Conservation (phyloP, 495 filamentous ascomycete genomes). For the Polyplosphaeria fusca region DNA sequence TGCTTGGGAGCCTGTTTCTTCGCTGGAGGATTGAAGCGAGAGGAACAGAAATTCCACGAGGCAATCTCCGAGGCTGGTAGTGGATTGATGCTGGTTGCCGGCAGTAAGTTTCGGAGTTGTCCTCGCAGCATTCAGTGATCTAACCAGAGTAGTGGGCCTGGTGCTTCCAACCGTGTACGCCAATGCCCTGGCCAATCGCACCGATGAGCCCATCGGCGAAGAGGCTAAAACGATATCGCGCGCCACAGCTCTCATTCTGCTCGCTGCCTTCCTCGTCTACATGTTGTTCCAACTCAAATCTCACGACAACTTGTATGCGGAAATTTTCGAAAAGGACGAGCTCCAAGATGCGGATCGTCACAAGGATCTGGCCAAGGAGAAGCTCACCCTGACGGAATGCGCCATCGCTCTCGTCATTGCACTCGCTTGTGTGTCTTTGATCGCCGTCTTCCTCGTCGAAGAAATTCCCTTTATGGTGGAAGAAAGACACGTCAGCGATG, state of each 20-base stretch:
- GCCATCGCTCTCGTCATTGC: constrained; percentile 63
- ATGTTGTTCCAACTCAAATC: constrained; percentile 78
- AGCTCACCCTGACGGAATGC: constrained; percentile 77
- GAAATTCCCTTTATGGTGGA: constrained; percentile 73
- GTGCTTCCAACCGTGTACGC: constrained; percentile 78
- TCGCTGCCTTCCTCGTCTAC: constrained; percentile 73
- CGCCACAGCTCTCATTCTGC: constrained; percentile 70
- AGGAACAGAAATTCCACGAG: constrained; percentile 63
- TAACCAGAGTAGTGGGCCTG: constrained; percentile 56
- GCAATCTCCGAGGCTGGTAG: constrained; percentile 78
- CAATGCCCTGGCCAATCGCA: constrained; percentile 52
- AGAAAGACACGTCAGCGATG: constrained; percentile 64
- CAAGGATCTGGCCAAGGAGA: constrained; percentile 59
- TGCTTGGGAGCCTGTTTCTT: constrained; percentile 79
- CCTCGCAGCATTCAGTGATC: background rate
- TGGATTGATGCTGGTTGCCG: constrained; percentile 73
- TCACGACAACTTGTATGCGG: constrained; percentile 76
- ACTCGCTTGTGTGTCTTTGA: constrained; percentile 71
- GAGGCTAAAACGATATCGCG: constrained; percentile 67
- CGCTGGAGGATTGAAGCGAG: constrained; percentile 65
- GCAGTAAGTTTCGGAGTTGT: constrained; percentile 30
- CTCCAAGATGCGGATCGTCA: constrained; percentile 64
- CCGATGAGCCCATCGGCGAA: constrained; percentile 42
- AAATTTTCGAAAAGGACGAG: constrained; percentile 69
- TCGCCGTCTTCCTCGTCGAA: constrained; percentile 76